Evolutionary conservation across 2,329 filamentous ascomycete species (phyloP), one percentile per base, ranked within the genome.

Genomic region (Fusarium sp.): DNA sequence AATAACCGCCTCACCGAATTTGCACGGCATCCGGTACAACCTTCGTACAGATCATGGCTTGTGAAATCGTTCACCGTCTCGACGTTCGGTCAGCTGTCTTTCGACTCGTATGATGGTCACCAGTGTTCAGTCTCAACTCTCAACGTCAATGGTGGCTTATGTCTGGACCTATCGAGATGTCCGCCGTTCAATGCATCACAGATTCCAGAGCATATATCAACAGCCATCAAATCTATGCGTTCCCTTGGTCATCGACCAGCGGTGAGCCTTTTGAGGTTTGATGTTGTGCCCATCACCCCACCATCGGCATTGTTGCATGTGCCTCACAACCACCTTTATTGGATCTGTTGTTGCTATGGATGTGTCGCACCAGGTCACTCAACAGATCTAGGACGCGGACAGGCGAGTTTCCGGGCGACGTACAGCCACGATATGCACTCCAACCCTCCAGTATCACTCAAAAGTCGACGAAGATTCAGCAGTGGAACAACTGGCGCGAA

Each of bases 11-110:
- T 51, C 58, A 48, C 51, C 51, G 48, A 57, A 65, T 62, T 70
- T 41, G 69, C 63, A 65, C 62, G 67, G 29, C 64, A 62, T 65
- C 73, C 69, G 62, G 64, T 74, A 70, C 65, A 62, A 74, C 73
- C 25, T 61, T 38, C 22, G 38, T 58, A 70, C 58, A 52, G 47
- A 67, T 56, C 30, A 58, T 71, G 62, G 71, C 73, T 74, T 75
- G 49, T 58, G 56, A 48, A 63, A 43, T 58, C 65, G 51, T 70
- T 73, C 72, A 74, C 71, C 67, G 69, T 73, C 69, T 74, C 58
- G 52, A 59, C 47, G 48, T 65, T 68, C 51, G 63, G 71, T 75
- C 73, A 75, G 61, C 71, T 74, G 64, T 53, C 38, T 49, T 51
- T 41, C 47, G 41, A 47, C 65, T 74, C 71, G 69, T 74, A 75